Percentiles rank a stretch among this genome's conserved stretches.
These are phyloP conservation scores for Scleromitrula shiraiana DNA, from an alignment of 2,329 filamentous ascomycete species.

Conservation along the genomic window DNA sequence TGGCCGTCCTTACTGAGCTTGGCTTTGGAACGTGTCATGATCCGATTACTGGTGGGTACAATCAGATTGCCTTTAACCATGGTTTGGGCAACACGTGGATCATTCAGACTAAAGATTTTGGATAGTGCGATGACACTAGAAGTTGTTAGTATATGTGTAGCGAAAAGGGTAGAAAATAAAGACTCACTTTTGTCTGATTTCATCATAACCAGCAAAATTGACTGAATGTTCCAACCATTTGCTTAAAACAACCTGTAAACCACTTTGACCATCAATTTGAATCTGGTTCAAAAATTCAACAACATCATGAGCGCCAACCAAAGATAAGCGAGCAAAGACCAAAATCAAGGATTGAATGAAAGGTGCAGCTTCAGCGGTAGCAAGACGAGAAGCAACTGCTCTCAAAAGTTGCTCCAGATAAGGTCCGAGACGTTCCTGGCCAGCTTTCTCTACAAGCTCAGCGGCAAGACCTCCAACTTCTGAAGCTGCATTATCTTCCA, in stretches of 20 bases:
- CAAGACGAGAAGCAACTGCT: constrained; percentile 79
- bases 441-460: constrained; percentile 91
- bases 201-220: constrained; percentile 96
- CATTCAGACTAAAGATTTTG: constrained; percentile 82
- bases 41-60: constrained; percentile 66
- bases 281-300: constrained; percentile 85
- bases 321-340: constrained; percentile 84
- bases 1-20: constrained; percentile 56
- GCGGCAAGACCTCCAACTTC: constrained; percentile 93
- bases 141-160: constrained; percentile 27
- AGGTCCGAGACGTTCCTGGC: constrained; percentile 80
- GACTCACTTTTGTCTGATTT: constrained; percentile 90
- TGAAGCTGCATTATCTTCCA: constrained; percentile 92
- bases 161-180: neutral
- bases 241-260: constrained; percentile 79
- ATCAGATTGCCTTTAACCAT: constrained; percentile 90
- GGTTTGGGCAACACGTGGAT: constrained; percentile 68
- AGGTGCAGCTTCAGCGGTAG: constrained; percentile 71
- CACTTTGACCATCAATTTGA: constrained; percentile 69
- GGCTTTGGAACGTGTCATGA: constrained; percentile 89
- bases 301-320: constrained; percentile 80
- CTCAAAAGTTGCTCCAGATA: constrained; percentile 82
- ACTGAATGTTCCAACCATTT: constrained; percentile 98
- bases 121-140: constrained; percentile 80
- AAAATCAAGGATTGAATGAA: constrained; percentile 96